Evolutionary conservation across 2,329 filamentous ascomycete genomes (phyloP), one percentile per base, ranked within the genome.

Genomic region (Phialophora verrucosa): DNA sequence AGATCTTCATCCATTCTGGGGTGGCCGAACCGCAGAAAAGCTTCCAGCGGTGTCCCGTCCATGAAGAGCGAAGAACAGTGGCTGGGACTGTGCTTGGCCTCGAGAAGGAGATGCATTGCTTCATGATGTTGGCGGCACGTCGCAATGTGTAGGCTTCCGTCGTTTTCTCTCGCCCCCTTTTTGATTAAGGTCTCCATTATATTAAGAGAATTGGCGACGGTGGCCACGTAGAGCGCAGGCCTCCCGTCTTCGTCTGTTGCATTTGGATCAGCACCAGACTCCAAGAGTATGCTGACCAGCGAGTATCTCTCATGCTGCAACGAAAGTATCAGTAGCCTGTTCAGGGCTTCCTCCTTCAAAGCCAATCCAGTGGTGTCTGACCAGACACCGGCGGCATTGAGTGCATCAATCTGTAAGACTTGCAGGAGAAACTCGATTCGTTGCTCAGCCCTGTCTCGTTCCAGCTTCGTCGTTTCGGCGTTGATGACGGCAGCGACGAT

Each of bases 91-190:
- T 63, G 62, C 4, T 54, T 53, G 32, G 62, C 54, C 35, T 59
- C 20, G 25, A 63, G 53, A 38, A 63, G 62, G 20, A 51, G 31
- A 51, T 58, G 53, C 53, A 63, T 63, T 12, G 62, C 62, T 29
- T 51, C 44, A 23, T 57, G 62, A n/a, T 63, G 31, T 23, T 63
- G 62, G 29, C 25, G 32, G 29, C 53, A 63, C 49, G 62, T 63
- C 27, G 62, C 38, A 31, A 63, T 35, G 25, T 63, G 62, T 17
- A 63, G 53, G 38, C 62, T 63, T 20, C 62, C 62, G 20, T 63
- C 62, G 29, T 63, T 53, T n/a, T 42, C 25, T 20, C 47, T 17
- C 14, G 62, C 62, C 23, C 62, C 62, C 23, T 63, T 51, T 10
- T 20, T 32, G 42, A 63, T 51, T 29, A 63, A 31, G 5, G 14